Conservation (phyloP, 2,329 filamentous ascomycete species). For the Hymenoscyphus infarciens region DNA sequence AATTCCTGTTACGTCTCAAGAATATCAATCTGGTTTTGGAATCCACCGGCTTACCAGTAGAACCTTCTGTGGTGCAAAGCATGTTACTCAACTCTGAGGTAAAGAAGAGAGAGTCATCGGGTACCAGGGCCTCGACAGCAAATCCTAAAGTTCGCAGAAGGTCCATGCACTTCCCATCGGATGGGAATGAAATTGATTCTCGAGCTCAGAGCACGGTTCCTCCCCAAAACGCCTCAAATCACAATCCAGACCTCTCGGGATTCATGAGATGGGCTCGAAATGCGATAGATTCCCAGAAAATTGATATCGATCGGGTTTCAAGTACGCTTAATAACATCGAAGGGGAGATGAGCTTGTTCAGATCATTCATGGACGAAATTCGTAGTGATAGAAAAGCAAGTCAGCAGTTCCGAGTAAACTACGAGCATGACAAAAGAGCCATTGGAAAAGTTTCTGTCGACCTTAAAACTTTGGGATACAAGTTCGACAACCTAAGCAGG, state of each 20-base stretch:
- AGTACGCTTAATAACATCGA: constrained; percentile 29
- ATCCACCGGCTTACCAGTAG: constrained; percentile 22
- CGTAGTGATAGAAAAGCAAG: constrained; percentile 24
- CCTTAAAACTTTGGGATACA: constrained; percentile 12
- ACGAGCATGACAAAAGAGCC: constrained; percentile 13
- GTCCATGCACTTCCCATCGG: neutral
- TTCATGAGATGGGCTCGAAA: constrained; percentile 30
- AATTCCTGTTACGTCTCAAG: constrained; percentile 30
- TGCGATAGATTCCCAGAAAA: constrained; percentile 28
- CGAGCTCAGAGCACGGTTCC: neutral
- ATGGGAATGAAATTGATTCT: neutral
- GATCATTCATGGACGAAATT: constrained; percentile 32
- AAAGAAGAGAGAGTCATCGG: constrained; percentile 5
- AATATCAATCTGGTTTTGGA: constrained; percentile 28
- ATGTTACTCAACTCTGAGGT: constrained; percentile 21
- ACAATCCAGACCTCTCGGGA: constrained; percentile 9
- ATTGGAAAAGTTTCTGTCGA: constrained; percentile 14
- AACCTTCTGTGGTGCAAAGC: constrained; percentile 22
- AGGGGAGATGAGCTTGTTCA: constrained; percentile 30
- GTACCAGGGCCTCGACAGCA: constrained; percentile 15
- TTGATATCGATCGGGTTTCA: constrained; percentile 33
- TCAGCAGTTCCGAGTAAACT: constrained; percentile 10
- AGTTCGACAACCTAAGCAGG: constrained; percentile 9
- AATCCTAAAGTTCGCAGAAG: constrained; percentile 8
- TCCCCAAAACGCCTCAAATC: neutral